A percentile compares a stretch with the other conserved stretches of the same genome.
phyloP scores from a whole-genome alignment of 2,329 filamentous ascomycete species.

The Elsinoe necatrix region DNA sequence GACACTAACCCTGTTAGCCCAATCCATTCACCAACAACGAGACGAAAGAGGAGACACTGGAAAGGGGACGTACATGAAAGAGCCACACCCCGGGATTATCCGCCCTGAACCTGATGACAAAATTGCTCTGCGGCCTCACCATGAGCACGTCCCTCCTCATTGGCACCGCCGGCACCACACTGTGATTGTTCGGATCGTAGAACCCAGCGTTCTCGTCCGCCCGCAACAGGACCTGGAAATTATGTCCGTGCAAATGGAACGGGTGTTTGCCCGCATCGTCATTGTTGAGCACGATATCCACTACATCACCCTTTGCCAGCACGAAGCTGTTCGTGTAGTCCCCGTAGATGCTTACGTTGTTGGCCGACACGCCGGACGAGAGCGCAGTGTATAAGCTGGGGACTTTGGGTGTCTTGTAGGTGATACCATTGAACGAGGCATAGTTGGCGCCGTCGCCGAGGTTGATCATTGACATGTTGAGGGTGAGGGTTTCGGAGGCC shows the following conservation, averaged over 20 bases:
- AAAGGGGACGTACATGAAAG: slow-evolving; percentile 18
- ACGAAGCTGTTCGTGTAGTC: slow-evolving; percentile 52
- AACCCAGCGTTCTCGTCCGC: slow-evolving; percentile 17
- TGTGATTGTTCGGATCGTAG: slow-evolving; percentile 27
- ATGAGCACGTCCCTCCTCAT: slow-evolving; percentile 49
- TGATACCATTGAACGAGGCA: slow-evolving; percentile 60
- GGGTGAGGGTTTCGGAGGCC: slow-evolving; percentile 54
- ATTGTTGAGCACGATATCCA: slow-evolving; percentile 19
- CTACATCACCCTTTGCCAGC: slow-evolving; percentile 16
- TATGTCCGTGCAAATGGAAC: slow-evolving; percentile 68
- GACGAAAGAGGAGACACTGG: too few species aligned
- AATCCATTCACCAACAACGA: too few species aligned
- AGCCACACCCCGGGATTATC: slow-evolving; percentile 40
- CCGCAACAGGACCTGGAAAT: slow-evolving; percentile 53
- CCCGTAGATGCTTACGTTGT: slow-evolving; percentile 40
- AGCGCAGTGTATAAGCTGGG: slow-evolving; percentile 72
- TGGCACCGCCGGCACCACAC: slow-evolving; percentile 32
- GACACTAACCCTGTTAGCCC: slow-evolving; percentile 34
- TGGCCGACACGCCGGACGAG: slow-evolving; percentile 45
- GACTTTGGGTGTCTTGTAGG: slow-evolving; percentile 65
- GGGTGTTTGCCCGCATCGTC: slow-evolving; percentile 53
- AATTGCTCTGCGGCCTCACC: slow-evolving; percentile 46
- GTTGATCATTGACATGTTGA: slow-evolving; percentile 55
- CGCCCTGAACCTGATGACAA: slow-evolving; percentile 47
- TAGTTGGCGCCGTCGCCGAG: slow-evolving; percentile 60